phyloP scores from a whole-genome alignment of 768 basidiomycete species.

The Auricularia cornea region DNA sequence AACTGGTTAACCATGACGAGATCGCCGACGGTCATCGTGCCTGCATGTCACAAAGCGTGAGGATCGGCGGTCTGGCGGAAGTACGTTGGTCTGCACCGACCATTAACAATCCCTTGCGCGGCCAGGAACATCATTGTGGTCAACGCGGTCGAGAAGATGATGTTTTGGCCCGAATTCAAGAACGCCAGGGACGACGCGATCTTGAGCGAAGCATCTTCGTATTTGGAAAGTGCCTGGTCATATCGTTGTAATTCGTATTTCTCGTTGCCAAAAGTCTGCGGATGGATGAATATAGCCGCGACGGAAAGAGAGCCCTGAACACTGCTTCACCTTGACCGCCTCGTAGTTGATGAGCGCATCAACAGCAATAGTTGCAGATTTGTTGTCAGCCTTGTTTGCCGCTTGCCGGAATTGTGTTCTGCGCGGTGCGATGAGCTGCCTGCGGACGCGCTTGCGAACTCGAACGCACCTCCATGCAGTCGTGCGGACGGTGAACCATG shows the following conservation, averaged over 20 bases:
- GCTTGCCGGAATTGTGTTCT: conserved; percentile 91
- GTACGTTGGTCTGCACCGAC: conserved; percentile 31
- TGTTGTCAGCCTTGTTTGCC: conserved; percentile 95
- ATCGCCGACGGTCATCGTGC: conserved; percentile 97
- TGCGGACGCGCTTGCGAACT: not conserved
- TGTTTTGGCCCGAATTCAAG: conserved; percentile 92
- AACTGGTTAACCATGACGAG: conserved; percentile 99
- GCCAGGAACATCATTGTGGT: conserved; percentile 95
- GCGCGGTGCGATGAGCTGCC: not conserved
- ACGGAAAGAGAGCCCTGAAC: not conserved
- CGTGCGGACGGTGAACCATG: conserved; percentile 95
- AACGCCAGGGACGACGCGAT: conserved; percentile 91
- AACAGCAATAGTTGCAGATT: conserved; percentile 86
- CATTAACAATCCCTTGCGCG: conserved; percentile 88
- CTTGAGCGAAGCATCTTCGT: conserved; percentile 88
- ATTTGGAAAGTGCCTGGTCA: conserved; percentile 76
- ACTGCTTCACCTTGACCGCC: conserved; percentile 82
- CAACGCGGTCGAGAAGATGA: conserved; percentile 91
- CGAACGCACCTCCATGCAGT: conserved; percentile 82
- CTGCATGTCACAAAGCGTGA: conserved; percentile 35
- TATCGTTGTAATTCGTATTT: conserved; percentile 85
- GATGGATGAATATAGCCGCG: conserved; percentile 4
- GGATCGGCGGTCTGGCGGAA: not conserved
- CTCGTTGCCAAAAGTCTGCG: conserved; percentile 96
- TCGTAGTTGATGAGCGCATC: conserved; percentile 98